Conservation (phyloP, 1,139 yeast genomes). For the Protomyces gravidus region DNA sequence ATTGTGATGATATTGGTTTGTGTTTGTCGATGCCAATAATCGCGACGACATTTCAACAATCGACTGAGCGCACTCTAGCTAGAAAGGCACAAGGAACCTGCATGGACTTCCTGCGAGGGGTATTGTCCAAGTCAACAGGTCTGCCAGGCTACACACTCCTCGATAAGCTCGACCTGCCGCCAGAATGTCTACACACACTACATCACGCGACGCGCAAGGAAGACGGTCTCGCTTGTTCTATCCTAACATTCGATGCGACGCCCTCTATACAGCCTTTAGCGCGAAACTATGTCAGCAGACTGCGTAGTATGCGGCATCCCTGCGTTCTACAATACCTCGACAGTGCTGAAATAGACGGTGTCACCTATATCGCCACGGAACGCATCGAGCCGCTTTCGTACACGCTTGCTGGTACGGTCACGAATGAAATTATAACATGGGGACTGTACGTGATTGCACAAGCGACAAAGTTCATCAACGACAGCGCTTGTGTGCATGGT, state of each 20-base stretch:
- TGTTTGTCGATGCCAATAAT: no score
- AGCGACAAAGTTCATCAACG: conserved; percentile 59
- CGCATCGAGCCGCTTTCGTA: conserved; percentile 57
- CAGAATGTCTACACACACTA: conserved; percentile 34
- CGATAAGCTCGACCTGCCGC: conserved; percentile 33
- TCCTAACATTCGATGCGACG: conserved; percentile 60
- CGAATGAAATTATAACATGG: conserved; percentile 42
- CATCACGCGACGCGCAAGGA: conserved; percentile 37
- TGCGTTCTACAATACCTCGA: conserved; percentile 69
- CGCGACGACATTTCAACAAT: no score
- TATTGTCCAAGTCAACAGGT: conserved; percentile 33
- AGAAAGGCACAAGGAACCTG: neutral
- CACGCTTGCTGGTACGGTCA: conserved; percentile 41
- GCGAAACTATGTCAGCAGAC: conserved; percentile 58
- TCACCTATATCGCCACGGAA: conserved; percentile 72
- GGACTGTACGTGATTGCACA: conserved; percentile 55
- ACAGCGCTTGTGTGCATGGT: conserved; percentile 62
- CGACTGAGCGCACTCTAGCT: no score
- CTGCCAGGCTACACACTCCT: conserved; percentile 32
- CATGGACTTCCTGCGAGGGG: conserved; percentile 35
- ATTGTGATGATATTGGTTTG: no score
- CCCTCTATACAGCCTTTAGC: conserved; percentile 50
- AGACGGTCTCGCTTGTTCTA: conserved; percentile 47
- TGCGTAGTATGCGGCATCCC: conserved; percentile 69
- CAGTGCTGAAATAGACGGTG: conserved; percentile 57